phyloP scores from a whole-genome alignment of 306 rosid species.

The Inga leiocalycina region DNA sequence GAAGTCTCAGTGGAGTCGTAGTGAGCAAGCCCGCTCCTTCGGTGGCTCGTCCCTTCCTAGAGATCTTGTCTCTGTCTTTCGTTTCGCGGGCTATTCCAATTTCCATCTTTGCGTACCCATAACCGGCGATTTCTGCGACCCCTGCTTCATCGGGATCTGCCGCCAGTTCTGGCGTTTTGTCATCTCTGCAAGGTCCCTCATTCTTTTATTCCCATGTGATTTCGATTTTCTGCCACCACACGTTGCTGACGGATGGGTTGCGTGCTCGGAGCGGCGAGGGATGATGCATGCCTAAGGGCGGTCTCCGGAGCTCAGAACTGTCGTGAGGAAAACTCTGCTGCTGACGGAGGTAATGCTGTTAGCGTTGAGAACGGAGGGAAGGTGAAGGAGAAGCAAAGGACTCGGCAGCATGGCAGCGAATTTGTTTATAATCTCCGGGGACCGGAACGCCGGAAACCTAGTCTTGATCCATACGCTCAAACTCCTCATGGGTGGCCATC shows the following conservation, averaged over 20 bases:
- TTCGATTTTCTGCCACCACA: constrained; percentile 19
- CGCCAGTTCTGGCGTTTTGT: not conserved
- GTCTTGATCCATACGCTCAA: constrained; percentile 30
- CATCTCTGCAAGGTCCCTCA: not conserved
- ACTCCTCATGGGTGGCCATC: constrained; percentile 79
- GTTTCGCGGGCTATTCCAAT: not conserved
- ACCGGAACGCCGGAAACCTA: constrained; percentile 51
- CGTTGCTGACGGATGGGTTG: constrained; percentile 69
- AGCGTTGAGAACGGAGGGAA: constrained; percentile 29
- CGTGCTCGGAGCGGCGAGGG: constrained; percentile 50
- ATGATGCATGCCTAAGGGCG: not conserved
- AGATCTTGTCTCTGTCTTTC: not conserved
- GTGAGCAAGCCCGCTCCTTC: not conserved
- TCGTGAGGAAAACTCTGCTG: constrained; percentile 8
- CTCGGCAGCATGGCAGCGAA: constrained; percentile 38
- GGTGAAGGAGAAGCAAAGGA: constrained; percentile 34
- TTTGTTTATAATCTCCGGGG: constrained; percentile 15
- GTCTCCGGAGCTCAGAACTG: constrained; percentile 15
- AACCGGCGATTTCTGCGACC: not conserved
- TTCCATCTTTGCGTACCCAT: not conserved
- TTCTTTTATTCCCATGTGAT: constrained; percentile 40
- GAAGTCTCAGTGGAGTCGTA: not conserved
- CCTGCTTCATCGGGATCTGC: not conserved
- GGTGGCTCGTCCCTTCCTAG: not conserved
- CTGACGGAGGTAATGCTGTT: constrained; percentile 24